Percentiles rank a stretch among this genome's conserved stretches.
Evolutionary conservation across 352 stramenopile genomes (phyloP).

Genomic region (Pythium pyrilobum): DNA sequence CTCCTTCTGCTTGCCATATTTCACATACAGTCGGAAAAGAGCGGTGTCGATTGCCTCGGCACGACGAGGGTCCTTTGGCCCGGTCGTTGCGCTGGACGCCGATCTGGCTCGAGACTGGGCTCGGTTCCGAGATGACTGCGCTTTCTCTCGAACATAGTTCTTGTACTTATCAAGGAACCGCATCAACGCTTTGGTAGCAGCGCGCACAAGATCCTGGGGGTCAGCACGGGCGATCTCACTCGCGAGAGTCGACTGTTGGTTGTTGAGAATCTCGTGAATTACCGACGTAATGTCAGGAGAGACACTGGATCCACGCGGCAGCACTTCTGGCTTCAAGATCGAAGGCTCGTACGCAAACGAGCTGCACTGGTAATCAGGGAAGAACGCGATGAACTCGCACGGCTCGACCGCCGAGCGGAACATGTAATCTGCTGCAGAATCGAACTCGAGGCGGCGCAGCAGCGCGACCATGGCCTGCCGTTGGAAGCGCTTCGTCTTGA

Average conservation of each 20-base stretch:
- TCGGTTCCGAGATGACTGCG: conserved; percentile 12
- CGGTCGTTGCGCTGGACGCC: conserved; percentile 9
- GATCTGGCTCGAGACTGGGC: conserved; percentile 18
- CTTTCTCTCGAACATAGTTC: conserved; percentile 77
- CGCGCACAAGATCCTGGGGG: conserved; percentile 43
- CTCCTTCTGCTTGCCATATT: conserved; percentile 78
- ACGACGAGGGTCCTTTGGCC: conserved; percentile 64
- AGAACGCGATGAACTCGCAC: conserved; percentile 85
- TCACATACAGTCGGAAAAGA: conserved; percentile 74
- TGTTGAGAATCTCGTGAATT: conserved; percentile 60
- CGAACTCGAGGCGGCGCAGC: conserved; percentile 75
- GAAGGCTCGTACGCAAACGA: conserved; percentile 83
- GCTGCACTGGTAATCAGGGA: conserved; percentile 70
- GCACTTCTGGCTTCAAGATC: conserved; percentile 78
- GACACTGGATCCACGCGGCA: conserved; percentile 64
- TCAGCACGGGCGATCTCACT: conserved; percentile 61
- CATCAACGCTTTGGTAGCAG: conserved; percentile 66
- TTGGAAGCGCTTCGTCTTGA: conserved; percentile 87
- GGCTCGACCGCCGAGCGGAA: conserved; percentile 81
- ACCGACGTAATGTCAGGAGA: conserved; percentile 76
- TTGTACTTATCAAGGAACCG: conserved; percentile 82
- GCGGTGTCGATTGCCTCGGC: conserved; percentile 83
- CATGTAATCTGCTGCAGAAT: conserved; percentile 75
- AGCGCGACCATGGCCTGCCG: conserved; percentile 76
- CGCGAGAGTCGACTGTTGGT: conserved; percentile 37